phyloP scores from a whole-genome alignment of 1,139 yeast genomes.

The Hemisphaericaspora xylanilytica region DNA sequence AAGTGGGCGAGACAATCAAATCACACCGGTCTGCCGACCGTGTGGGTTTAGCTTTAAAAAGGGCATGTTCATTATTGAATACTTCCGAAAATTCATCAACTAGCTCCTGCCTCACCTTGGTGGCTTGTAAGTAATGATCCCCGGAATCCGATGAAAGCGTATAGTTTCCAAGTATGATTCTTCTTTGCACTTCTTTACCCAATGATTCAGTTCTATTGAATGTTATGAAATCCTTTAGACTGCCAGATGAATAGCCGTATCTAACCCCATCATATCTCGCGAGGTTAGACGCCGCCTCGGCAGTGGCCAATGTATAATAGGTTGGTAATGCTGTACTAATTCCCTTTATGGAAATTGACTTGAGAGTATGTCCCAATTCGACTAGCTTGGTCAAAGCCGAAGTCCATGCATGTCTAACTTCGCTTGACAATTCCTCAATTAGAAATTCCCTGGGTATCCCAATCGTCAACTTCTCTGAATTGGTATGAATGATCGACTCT shows the following conservation, averaged over 20 bases:
- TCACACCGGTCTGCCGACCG: constrained; percentile 50
- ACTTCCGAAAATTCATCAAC: constrained; percentile 64
- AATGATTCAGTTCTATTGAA: constrained; percentile 64
- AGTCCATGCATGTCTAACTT: constrained; percentile 48
- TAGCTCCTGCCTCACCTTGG: constrained; percentile 57
- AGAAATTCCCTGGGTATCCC: constrained; percentile 74
- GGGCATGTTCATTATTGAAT: constrained; percentile 53
- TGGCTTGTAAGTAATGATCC: constrained; percentile 81
- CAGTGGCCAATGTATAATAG: constrained; percentile 84
- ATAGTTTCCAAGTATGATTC: constrained; percentile 83
- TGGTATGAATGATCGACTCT: constrained; percentile 17
- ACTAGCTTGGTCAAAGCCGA: constrained; percentile 41
- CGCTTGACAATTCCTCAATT: constrained; percentile 51
- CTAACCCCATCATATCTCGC: constrained; percentile 88
- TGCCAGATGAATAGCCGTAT: constrained; percentile 51
- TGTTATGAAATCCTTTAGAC: constrained; percentile 43
- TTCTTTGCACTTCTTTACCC: constrained; percentile 78
- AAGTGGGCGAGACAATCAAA: constrained; percentile 70
- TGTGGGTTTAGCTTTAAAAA: constrained; percentile 18
- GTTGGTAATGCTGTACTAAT: constrained; percentile 70
- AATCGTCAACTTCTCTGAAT: constrained; percentile 34
- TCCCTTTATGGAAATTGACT: constrained; percentile 67
- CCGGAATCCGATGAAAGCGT: constrained; percentile 74
- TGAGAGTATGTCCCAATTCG: constrained; percentile 53
- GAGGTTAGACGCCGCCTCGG: constrained; percentile 92